Evolutionary conservation across 2,329 filamentous ascomycete species (phyloP).

Genomic region (Dothideomycetes sp.): DNA sequence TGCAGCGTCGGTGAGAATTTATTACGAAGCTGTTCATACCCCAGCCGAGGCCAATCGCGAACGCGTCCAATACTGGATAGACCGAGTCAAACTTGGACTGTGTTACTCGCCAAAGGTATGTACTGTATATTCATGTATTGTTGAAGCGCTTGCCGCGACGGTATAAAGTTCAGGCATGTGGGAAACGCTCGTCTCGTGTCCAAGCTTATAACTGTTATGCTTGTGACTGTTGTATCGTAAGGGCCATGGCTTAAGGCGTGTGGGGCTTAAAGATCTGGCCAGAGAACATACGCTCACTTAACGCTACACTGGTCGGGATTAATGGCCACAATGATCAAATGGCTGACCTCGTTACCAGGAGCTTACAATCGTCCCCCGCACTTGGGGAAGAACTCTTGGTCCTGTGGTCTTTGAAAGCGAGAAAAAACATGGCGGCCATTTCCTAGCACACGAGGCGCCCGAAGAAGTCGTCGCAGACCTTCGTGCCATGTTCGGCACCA

Average conservation of each 20-base stretch:
- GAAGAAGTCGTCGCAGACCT: slow-evolving; percentile 43
- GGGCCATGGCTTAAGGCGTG: no score
- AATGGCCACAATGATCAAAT: no score
- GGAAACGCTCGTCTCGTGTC: no score
- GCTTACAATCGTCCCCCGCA: slow-evolving; percentile 43
- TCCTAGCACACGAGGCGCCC: slow-evolving; percentile 49
- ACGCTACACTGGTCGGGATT: no score
- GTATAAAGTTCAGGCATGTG: no score
- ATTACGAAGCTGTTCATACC: slow-evolving; percentile 55
- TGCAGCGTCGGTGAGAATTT: slow-evolving; percentile 58
- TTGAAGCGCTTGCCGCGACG: no score
- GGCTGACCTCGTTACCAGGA: slow-evolving; percentile 30
- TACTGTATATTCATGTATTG: not conserved
- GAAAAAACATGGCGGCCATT: slow-evolving; percentile 48
- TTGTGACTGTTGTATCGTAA: no score
- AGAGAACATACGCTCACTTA: no score
- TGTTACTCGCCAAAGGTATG: slow-evolving; percentile 44
- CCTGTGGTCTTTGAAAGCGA: slow-evolving; percentile 48
- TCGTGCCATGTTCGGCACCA: slow-evolving; percentile 46
- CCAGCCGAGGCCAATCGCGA: slow-evolving; percentile 21
- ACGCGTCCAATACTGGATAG: slow-evolving; percentile 34
- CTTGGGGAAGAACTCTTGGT: slow-evolving; percentile 50
- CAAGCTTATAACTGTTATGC: no score
- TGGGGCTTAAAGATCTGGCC: no score
- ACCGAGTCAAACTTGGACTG: slow-evolving; percentile 42